Evolutionary conservation across 2,329 filamentous ascomycete genomes (phyloP).

Genomic region (Neonectria hederae): DNA sequence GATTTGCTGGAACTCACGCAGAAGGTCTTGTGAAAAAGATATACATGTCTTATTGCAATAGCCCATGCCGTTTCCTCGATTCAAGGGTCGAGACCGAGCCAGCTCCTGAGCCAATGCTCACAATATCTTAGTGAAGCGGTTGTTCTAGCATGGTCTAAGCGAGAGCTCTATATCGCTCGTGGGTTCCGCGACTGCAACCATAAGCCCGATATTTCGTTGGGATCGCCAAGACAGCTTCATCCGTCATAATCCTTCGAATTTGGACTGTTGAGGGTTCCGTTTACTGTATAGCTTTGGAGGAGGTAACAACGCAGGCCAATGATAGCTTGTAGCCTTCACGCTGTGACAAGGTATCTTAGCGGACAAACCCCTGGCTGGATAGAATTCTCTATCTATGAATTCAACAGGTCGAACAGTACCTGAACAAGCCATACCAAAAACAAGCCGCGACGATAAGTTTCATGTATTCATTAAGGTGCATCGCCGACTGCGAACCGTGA

Average conservation of each 20-base stretch:
- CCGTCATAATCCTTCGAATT: background rate
- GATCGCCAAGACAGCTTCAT: background rate
- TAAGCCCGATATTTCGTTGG: background rate
- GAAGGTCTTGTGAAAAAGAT: constrained; percentile 57
- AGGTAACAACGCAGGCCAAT: background rate
- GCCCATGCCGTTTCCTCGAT: background rate
- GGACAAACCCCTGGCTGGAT: too few species aligned
- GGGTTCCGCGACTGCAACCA: background rate
- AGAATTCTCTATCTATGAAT: background rate
- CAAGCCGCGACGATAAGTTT: constrained; percentile 26
- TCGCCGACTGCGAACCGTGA: constrained; percentile 36
- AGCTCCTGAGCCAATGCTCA: background rate
- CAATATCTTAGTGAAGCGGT: background rate
- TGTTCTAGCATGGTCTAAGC: background rate
- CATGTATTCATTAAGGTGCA: constrained; percentile 45
- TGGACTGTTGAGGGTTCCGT: background rate
- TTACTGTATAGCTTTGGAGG: background rate
- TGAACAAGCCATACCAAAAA: background rate
- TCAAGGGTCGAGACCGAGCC: background rate
- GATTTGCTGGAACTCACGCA: constrained; percentile 71
- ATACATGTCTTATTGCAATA: too few species aligned
- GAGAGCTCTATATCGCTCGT: background rate
- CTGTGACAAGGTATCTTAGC: background rate
- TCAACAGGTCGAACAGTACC: background rate
- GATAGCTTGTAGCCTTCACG: background rate